Evolutionary conservation across 371 early-diverging fungal genomes (phyloP).

Genomic region (Mortierella sp.): DNA sequence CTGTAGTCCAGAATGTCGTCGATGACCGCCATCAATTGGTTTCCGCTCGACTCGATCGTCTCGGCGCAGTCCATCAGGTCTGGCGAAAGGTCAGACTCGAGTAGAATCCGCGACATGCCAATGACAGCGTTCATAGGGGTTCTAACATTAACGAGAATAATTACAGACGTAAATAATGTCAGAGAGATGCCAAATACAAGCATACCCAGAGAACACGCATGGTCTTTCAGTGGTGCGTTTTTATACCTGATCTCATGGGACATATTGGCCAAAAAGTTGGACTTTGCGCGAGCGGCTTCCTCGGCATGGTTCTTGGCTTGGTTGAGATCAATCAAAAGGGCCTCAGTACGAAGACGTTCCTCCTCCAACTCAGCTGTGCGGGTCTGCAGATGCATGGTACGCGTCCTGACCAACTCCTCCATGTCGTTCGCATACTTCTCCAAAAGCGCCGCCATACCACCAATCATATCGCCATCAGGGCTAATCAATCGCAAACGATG

Average conservation of each 20-base stretch:
- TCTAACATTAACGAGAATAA: slow-evolving; percentile 16
- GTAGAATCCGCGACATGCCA: slow-evolving; percentile 74
- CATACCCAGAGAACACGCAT: neutral
- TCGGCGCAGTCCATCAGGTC: slow-evolving; percentile 77
- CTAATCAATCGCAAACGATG: slow-evolving; percentile 60
- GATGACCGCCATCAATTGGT: slow-evolving; percentile 68
- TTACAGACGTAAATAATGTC: neutral
- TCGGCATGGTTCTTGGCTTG: slow-evolving; percentile 66
- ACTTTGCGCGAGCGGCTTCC: slow-evolving; percentile 66
- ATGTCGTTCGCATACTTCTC: slow-evolving; percentile 69
- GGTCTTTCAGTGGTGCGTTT: neutral
- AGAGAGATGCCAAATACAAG: neutral
- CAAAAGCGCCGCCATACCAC: slow-evolving; percentile 66
- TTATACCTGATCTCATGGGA: slow-evolving; percentile 65
- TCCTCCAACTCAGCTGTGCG: slow-evolving; percentile 66
- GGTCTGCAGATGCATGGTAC: slow-evolving; percentile 65
- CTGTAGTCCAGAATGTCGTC: slow-evolving; percentile 72
- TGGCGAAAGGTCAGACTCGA: slow-evolving; percentile 72
- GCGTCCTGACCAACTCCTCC: slow-evolving; percentile 64
- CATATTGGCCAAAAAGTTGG: slow-evolving; percentile 72
- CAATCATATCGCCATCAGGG: slow-evolving; percentile 64
- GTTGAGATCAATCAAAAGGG: slow-evolving; percentile 57
- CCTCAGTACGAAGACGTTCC: slow-evolving; percentile 60
- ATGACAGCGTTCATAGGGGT: slow-evolving; percentile 73
- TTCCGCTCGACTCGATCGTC: slow-evolving; percentile 75